Base-by-base conservation (phyloP, 176 grass and related monocot species). In the Triticum dicoccoides region DNA sequence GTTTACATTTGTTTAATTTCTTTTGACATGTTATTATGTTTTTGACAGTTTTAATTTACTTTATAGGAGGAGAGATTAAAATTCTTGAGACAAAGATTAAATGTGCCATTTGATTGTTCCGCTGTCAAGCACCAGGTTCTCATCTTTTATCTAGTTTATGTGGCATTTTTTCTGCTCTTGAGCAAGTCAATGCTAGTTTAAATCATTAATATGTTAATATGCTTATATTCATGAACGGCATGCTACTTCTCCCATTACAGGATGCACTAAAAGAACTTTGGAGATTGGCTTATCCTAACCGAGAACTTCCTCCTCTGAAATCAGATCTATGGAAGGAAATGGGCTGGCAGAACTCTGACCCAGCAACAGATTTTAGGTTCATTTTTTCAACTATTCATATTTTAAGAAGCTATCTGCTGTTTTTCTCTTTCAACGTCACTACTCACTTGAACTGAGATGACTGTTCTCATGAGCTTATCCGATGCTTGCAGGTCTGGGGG, bases 271-370 rank as follows among this genome's bases (percentile, higher is more conserved):
- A 86, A 89, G 90, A 96, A 84, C 93, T 98, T 73, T 98, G 94
- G 97, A 86, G 63, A 52, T 70, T 96, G 62, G 83, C 92, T 61
- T 98, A 94, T 92, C 92, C 94, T 84, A 51, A 91, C 79, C 86
- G 87, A 81, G 58, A 87, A 80, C 88, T 92, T 71, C 92, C 97
- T 83, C 85, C 91, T 89, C 85, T 96, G 35, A 92, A 94, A 80
- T 98, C 97, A 72, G 90, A 98, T 45, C 66, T 90, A n/a, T 98
- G 92, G 94, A 96, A 94, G 66, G 97, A 94, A 76, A 96, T 98
- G 97, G 97, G 97, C 4, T 94, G 97, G 97, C 94, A 98, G 82
- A 88, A 89, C 82, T 90, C 81, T 70, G 94, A 98, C 67, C 94
- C 90, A 56, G 81, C 94, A 54, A 96, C 93, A 56, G 88, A 98